Evolutionary conservation across 225 moss, liverwort and hornwort genomes (phyloP), one percentile per base, ranked within the genome.

Genomic region (Pseudoscleropodium purum): DNA sequence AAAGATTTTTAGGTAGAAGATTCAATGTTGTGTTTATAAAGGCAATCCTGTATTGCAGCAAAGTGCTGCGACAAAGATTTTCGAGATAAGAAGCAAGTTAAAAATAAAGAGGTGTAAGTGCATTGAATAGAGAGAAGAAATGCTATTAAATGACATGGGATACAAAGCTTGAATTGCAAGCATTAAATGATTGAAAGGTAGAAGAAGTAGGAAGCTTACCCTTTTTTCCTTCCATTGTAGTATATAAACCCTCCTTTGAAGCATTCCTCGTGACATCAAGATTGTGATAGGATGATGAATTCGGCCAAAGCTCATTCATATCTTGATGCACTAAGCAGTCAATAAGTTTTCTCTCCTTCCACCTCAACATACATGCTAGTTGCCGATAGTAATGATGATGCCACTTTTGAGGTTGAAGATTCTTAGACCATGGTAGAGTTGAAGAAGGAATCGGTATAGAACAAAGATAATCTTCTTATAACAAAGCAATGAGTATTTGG

Each of bases 1-100:
- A 7, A 16, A 45, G 12, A 21, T 37, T 69, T 69, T n/a, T 4
- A 17, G 6, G 6, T 18, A 10, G 9, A 8, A 2, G 18, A 33
- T 7, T 18, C 18, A 11, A 30, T 49, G 10, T 18, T 31, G 4
- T 10, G 15, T 18, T 49, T 75, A 18, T 49, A 30, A 20, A 76
- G 3, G 49, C 19, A 47, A 16, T 47, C 5, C 1, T 49, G 7
- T 5, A 6, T 4, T 20, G 36, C 6, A 76, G 4, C 7, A 1
- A 1, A 47, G 19, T 3, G 7, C 20, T 31, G 0, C 2, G 0
- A 5, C 11, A 1, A 33, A 11, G 31, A 10, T 33, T 2, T 20
- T 49, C 7, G 6, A 49, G 15, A 29, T 75, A 47, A 6, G 17
- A 75, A 0, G 27, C 6, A 2, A 11, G 11, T 30, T 75, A 10